Evolutionary conservation across 2,329 filamentous ascomycete species (phyloP).

Genomic region (Fusarium oligoseptatum): DNA sequence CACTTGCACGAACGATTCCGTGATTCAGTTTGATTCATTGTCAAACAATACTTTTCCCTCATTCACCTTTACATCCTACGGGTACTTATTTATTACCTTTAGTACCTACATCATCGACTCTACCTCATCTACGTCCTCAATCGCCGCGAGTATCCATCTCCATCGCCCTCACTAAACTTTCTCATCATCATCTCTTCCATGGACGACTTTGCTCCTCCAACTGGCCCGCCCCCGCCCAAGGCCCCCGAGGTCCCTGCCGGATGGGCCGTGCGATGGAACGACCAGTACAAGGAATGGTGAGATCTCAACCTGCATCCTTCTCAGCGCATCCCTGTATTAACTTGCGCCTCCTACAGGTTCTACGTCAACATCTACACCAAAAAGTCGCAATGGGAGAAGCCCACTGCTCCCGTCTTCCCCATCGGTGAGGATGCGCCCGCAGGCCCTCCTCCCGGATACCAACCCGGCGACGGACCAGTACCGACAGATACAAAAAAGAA

Average conservation of each 20-base stretch:
- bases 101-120: conserved; percentile 36
- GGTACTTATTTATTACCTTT: conserved; percentile 7
- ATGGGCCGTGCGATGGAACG: conserved; percentile 89
- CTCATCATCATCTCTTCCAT: conserved; percentile 50
- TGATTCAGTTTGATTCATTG: conserved; percentile 5
- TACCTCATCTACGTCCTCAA: not conserved
- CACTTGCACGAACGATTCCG: not conserved
- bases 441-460: conserved; percentile 78
- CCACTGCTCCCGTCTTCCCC: conserved; percentile 75
- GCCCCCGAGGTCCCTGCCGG: conserved; percentile 75
- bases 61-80: not conserved
- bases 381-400: conserved; percentile 90
- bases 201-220: conserved; percentile 67
- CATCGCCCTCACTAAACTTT: not conserved
- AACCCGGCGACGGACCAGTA: conserved; percentile 56
- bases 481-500: conserved; percentile 75
- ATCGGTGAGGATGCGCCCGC: conserved; percentile 59
- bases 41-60: conserved; percentile 18
- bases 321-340: conserved; percentile 23
- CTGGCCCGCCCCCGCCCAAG: conserved; percentile 69
- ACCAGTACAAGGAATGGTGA: conserved; percentile 88
- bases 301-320: conserved; percentile 25
- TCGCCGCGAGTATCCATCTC: conserved; percentile 2
- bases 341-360: conserved; percentile 70
- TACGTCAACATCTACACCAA: conserved; percentile 92